phyloP scores from a whole-genome alignment of 345 rosid species.

The Crucihimalaya himalaica region DNA sequence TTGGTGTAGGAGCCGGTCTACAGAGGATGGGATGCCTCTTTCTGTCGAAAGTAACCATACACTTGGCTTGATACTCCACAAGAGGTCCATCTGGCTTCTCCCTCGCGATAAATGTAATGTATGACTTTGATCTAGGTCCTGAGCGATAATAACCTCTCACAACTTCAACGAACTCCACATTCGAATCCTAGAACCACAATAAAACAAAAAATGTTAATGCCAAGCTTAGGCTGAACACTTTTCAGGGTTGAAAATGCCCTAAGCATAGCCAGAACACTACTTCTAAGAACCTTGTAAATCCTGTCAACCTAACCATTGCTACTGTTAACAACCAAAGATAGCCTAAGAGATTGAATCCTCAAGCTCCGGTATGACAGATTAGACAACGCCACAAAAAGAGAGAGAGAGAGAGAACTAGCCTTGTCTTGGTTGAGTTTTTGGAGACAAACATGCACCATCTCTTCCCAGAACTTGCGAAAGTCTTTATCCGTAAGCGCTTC shows the following conservation, averaged over 20 bases:
- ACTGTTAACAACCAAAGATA: neutral
- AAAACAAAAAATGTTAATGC: neutral
- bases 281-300: neutral
- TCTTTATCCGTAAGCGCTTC: neutral
- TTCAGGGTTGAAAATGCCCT: neutral
- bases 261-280: neutral
- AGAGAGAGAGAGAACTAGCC: neutral
- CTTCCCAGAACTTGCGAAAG: neutral
- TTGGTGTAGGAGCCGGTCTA: conserved; percentile 18
- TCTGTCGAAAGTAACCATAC: neutral
- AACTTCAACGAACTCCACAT: conserved; percentile 13
- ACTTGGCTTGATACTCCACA: conserved; percentile 24
- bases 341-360: neutral
- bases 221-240: neutral
- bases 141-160: neutral
- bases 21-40: conserved; percentile 23
- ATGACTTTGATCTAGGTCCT: conserved; percentile 20
- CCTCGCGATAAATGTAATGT: conserved; percentile 25
- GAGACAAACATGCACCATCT: neutral
- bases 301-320: neutral
- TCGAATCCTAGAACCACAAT: neutral
- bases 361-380: no score
- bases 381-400: no score
- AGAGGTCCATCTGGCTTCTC: conserved; percentile 14
- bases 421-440: neutral